A percentile compares a stretch with the other conserved stretches of the same genome.
Conservation (phyloP, 352 stramenopile species). For the Globisporangium orthogonon region DNA sequence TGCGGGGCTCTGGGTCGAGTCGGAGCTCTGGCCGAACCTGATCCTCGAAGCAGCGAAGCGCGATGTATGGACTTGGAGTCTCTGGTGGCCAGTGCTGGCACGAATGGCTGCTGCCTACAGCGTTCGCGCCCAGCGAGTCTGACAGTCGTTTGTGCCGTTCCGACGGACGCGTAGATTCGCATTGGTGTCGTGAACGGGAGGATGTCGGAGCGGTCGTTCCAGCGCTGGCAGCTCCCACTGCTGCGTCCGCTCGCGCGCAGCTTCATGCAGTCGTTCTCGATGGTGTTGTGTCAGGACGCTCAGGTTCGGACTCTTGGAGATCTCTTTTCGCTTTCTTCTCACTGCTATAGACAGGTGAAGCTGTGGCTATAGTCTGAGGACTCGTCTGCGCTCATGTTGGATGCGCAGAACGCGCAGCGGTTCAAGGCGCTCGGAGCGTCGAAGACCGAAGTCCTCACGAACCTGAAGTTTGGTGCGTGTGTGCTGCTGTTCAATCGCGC, state of each 20-base stretch:
- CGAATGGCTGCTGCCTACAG: too few species aligned
- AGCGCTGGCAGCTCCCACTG: constrained; percentile 41
- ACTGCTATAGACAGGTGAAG: neutral
- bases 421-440: constrained; percentile 39
- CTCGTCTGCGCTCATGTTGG: neutral
- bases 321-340: neutral
- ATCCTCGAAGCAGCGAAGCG: constrained; percentile 34
- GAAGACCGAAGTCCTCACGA: constrained; percentile 23
- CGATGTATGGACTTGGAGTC: too few species aligned
- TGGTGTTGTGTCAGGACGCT: constrained; percentile 61
- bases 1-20: constrained; percentile 72
- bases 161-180: constrained; percentile 19
- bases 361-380: neutral
- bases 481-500: neutral
- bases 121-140: too few species aligned
- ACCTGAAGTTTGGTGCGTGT: constrained; percentile 73
- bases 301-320: constrained; percentile 19
- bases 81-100: too few species aligned
- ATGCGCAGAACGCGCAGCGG: constrained; percentile 31
- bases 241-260: constrained; percentile 17
- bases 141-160: neutral
- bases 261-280: constrained; percentile 31
- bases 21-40: constrained; percentile 75
- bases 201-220: constrained; percentile 45
- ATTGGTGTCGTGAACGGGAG: constrained; percentile 64